These are phyloP conservation scores for Neofusicoccum kwambonambiense DNA, from an alignment of 2,329 filamentous ascomycete genomes.

Conservation along the genomic window DNA sequence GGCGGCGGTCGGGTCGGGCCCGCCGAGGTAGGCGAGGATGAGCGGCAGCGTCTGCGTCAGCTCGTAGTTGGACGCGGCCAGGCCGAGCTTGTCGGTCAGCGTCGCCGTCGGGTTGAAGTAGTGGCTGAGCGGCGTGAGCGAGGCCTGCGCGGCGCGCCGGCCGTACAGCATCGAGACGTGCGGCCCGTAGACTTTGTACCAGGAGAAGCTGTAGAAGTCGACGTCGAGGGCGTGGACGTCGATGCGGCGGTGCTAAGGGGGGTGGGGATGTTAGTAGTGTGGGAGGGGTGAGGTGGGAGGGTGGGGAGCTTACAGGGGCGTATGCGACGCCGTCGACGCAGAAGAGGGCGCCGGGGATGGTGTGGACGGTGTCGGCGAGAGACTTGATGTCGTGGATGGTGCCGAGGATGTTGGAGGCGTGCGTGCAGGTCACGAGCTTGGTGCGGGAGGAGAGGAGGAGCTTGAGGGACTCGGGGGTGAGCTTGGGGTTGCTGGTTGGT, in stretches of 20 bases:
- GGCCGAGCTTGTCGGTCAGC: slow-evolving; percentile 65
- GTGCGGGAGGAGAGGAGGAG: slow-evolving; percentile 63
- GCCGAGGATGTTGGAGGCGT: slow-evolving; percentile 72
- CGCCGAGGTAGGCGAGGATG: slow-evolving; percentile 61
- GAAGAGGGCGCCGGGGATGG: slow-evolving; percentile 57
- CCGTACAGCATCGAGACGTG: slow-evolving; percentile 72
- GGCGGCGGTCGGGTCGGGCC: slow-evolving; percentile 31
- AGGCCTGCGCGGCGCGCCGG: slow-evolving; percentile 54
- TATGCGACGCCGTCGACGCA: slow-evolving; percentile 76
- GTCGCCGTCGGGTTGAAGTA: slow-evolving; percentile 64
- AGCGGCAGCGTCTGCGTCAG: slow-evolving; percentile 61
- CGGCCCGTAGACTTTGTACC: slow-evolving; percentile 78
- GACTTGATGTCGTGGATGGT: slow-evolving; percentile 63
- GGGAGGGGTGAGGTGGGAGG: background rate
- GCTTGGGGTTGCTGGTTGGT: slow-evolving; percentile 51
- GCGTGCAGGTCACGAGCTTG: slow-evolving; percentile 69
- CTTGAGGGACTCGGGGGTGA: slow-evolving; percentile 57
- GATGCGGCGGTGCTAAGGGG: slow-evolving; percentile 56
- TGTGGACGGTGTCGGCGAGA: slow-evolving; percentile 56
- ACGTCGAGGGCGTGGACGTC: slow-evolving; percentile 68
- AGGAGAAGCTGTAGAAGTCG: slow-evolving; percentile 76
- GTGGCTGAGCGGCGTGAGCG: slow-evolving; percentile 60
- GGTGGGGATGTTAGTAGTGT: background rate
- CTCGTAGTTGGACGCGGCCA: slow-evolving; percentile 71
- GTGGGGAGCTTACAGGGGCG: slow-evolving; percentile 50